These are phyloP conservation scores for Chalaropsis ovoidea DNA, from an alignment of 2,329 filamentous ascomycete species.

Conservation along the genomic window DNA sequence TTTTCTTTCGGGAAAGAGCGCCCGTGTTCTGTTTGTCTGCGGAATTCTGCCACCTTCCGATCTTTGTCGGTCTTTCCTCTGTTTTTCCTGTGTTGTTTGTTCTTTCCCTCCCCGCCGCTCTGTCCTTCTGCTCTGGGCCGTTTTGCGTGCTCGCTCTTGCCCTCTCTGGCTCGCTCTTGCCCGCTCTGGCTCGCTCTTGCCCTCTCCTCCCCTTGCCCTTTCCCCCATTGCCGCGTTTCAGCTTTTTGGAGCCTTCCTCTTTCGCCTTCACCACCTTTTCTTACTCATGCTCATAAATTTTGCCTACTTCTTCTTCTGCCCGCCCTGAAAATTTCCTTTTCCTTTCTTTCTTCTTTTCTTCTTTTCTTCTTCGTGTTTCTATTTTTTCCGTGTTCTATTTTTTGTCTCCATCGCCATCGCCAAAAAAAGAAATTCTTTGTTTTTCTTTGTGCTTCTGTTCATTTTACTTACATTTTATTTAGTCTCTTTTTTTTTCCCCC, in stretches of 20 bases:
- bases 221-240: conserved; percentile 16
- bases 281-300: background rate
- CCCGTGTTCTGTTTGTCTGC: background rate
- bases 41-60: background rate
- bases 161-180: background rate
- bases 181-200: background rate
- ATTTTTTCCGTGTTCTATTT: conserved; percentile 16
- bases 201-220: background rate
- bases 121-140: conserved; percentile 13
- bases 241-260: conserved; percentile 11
- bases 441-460: background rate
- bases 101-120: conserved; percentile 19
- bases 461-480: conserved; percentile 3
- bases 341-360: background rate
- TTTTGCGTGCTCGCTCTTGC: background rate
- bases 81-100: background rate
- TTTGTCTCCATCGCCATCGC: background rate
- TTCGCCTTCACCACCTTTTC: conserved; percentile 13
- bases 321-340: background rate
- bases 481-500: background rate
- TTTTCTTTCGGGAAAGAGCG: background rate
- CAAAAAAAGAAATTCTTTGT: background rate
- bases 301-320: background rate
- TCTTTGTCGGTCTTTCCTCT: conserved; percentile 5
- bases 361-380: background rate